Percentiles rank a stretch among this genome's conserved stretches.
phyloP scores from a whole-genome alignment of 2,329 filamentous ascomycete species.

The Fusarium citri region DNA sequence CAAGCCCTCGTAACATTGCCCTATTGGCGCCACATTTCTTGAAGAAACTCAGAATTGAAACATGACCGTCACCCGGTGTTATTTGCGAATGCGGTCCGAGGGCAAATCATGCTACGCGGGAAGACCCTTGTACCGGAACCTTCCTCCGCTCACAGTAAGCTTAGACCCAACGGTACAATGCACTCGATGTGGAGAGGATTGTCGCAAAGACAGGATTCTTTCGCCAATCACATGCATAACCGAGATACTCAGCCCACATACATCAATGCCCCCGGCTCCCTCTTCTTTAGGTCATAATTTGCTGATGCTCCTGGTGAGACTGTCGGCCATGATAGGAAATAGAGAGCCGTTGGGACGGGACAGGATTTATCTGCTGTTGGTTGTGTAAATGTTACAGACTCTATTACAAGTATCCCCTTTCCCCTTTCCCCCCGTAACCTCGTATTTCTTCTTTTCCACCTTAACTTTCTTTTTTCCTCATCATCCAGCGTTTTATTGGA shows the following conservation, averaged over 20 bases:
- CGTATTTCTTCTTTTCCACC: background rate
- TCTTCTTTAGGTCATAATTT: background rate
- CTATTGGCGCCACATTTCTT: background rate
- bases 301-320: background rate
- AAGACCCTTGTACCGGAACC: background rate
- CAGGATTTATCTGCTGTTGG: background rate
- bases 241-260: background rate
- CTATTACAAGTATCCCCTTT: conserved; percentile 1
- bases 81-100: background rate
- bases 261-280: background rate
- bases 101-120: background rate
- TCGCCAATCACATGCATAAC: background rate
- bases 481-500: background rate
- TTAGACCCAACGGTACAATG: background rate
- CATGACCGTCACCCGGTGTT: background rate
- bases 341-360: background rate
- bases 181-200: background rate
- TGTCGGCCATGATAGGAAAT: background rate
- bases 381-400: background rate
- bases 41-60: background rate
- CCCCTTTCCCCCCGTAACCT: background rate
- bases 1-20: background rate
- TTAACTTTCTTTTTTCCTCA: background rate
- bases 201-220: background rate
- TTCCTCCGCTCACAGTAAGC: too few relatives aligned